Conservation (phyloP, 2,329 filamentous ascomycete genomes). For the Sporothrix inflata region DNA sequence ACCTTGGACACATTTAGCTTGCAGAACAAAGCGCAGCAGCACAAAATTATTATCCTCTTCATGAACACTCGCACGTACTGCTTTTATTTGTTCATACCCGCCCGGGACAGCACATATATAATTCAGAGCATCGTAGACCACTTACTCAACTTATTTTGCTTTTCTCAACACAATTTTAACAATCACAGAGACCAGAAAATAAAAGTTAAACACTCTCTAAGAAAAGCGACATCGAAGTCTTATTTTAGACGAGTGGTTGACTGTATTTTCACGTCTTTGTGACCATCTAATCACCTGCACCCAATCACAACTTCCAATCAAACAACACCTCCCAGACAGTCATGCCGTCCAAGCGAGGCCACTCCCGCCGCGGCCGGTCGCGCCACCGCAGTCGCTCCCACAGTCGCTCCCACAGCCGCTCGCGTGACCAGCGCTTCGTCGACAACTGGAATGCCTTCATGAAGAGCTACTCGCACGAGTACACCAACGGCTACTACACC, state of each 20-base stretch:
- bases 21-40: neutral
- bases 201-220: neutral
- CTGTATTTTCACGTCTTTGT: neutral
- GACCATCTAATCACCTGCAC: neutral
- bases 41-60: neutral
- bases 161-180: neutral
- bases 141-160: neutral
- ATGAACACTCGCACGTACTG: neutral
- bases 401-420: neutral
- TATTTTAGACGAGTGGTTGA: neutral
- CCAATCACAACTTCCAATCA: neutral
- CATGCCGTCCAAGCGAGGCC: neutral
- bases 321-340: neutral
- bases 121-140: neutral
- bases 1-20: neutral
- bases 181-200: neutral
- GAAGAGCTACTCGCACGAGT: slow-evolving; percentile 2
- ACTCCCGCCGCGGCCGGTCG: neutral
- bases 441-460: slow-evolving; percentile 9
- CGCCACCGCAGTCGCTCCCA: neutral
- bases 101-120: neutral
- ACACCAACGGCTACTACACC: slow-evolving; percentile 2
- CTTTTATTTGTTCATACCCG: neutral
- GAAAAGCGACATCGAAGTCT: neutral
- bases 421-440: neutral